phyloP scores from a whole-genome alignment of 1,284 basidiomycete species.

The Ustilago sp. region DNA sequence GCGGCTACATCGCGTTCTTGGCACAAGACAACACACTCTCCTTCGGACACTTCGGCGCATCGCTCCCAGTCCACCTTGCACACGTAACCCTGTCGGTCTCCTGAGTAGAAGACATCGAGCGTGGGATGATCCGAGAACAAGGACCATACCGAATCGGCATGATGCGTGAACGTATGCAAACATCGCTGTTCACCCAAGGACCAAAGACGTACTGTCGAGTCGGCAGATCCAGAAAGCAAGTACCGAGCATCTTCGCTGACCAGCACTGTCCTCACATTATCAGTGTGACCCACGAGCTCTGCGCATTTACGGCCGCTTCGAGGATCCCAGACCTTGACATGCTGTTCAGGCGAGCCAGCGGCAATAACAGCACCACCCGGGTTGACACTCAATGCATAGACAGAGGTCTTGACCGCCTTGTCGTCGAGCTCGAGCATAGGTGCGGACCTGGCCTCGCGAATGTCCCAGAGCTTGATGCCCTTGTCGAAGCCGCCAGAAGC shows the following conservation, averaged over 20 bases:
- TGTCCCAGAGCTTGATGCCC: conserved; percentile 87
- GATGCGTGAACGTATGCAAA: conserved; percentile 94
- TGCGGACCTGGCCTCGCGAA: conserved; percentile 58
- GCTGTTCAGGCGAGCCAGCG: conserved; percentile 88
- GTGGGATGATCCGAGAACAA: conserved; percentile 87
- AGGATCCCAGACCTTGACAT: conserved; percentile 93
- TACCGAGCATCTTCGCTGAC: conserved; percentile 87
- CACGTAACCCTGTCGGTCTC: conserved; percentile 88
- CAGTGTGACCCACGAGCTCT: conserved; percentile 81
- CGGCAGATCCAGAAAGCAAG: conserved; percentile 69
- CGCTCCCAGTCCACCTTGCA: conserved; percentile 90
- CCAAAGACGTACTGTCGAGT: conserved; percentile 89
- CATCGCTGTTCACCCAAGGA: conserved; percentile 88
- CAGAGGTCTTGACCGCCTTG: conserved; percentile 44
- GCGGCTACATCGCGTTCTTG: conserved; percentile 32
- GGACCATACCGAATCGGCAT: conserved; percentile 95
- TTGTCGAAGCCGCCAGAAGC: conserved; percentile 95
- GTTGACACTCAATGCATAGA: conserved; percentile 72
- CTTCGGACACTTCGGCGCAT: conserved; percentile 83
- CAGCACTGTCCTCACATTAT: conserved; percentile 90
- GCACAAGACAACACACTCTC: conserved; percentile 83
- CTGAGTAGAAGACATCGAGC: conserved; percentile 93
- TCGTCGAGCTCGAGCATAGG: conserved; percentile 59
- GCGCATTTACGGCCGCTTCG: conserved; percentile 71
- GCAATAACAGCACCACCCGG: conserved; percentile 84